Conservation (phyloP, 2,329 filamentous ascomycete species). For the Nigrospora osmanthi region DNA sequence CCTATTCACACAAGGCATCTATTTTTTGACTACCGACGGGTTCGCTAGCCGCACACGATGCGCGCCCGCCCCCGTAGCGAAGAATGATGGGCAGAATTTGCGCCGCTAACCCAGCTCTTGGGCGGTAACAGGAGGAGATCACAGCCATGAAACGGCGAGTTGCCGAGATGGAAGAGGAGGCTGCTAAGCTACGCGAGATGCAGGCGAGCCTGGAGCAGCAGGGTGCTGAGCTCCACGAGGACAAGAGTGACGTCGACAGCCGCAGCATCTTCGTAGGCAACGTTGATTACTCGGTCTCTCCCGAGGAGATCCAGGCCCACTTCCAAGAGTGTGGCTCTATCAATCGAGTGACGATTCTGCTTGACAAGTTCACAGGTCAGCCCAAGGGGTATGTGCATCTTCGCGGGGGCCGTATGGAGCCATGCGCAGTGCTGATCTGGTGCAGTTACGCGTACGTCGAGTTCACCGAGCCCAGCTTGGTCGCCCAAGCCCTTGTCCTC, state of each 20-base stretch:
- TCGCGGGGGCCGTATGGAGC: neutral
- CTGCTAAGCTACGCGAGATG: constrained; percentile 80
- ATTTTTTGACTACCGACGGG: constrained; percentile 8
- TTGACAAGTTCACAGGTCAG: constrained; percentile 98
- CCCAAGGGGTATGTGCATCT: constrained; percentile 86
- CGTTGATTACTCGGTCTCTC: constrained; percentile 93
- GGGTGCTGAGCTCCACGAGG: constrained; percentile 69
- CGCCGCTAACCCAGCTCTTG: constrained; percentile 12
- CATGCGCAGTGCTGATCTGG: neutral
- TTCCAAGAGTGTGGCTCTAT: constrained; percentile 97
- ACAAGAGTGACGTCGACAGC: constrained; percentile 91
- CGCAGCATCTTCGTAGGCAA: constrained; percentile 98
- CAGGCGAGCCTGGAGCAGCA: constrained; percentile 80
- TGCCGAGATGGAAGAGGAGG: constrained; percentile 86
- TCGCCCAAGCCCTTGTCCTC: constrained; percentile 86
- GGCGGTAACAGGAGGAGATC: constrained; percentile 59
- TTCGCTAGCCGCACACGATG: constrained; percentile 8
- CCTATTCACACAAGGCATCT: neutral
- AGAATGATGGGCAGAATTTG: constrained; percentile 6
- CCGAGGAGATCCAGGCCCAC: constrained; percentile 96
- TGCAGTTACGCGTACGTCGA: constrained; percentile 95
- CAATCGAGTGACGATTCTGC: constrained; percentile 92
- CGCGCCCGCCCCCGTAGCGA: constrained; percentile 3
- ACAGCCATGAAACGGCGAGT: constrained; percentile 80
- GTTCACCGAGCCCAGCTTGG: constrained; percentile 88